These are phyloP conservation scores for Escallonia herrerae DNA, from an alignment of 129 eudicot species.

Conservation along the genomic window DNA sequence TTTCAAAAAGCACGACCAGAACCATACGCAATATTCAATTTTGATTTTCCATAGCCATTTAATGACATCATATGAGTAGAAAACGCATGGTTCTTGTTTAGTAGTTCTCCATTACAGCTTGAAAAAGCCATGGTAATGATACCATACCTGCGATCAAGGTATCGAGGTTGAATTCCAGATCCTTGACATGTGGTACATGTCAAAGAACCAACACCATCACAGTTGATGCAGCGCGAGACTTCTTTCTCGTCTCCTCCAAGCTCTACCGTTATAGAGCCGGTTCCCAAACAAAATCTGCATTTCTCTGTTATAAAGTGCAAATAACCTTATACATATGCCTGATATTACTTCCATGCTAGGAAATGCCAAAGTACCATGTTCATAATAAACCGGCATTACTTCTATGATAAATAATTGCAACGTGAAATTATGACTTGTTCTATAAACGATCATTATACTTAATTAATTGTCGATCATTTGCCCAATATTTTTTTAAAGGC, in stretches of 20 bases:
- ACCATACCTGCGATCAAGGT: slow-evolving; percentile 89
- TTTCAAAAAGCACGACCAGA: no score
- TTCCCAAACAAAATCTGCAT: slow-evolving; percentile 91
- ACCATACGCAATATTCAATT: no score
- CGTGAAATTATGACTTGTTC: no score
- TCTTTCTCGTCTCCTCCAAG: slow-evolving; percentile 93
- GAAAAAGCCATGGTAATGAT: not conserved
- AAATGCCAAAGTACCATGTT: no score
- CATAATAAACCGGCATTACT: no score
- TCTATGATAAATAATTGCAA: no score
- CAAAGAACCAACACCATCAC: slow-evolving; percentile 83
- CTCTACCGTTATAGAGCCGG: slow-evolving; percentile 68
- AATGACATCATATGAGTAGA: not conserved
- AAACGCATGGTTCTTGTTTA: not conserved
- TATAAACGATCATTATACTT: no score
- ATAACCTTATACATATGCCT: not conserved
- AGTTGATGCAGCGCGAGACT: slow-evolving; percentile 85
- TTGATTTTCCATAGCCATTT: not conserved
- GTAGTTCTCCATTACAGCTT: not conserved
- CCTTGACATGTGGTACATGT: slow-evolving; percentile 99
- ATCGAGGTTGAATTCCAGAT: slow-evolving; percentile 90
- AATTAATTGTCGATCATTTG: no score
- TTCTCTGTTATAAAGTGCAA: slow-evolving; percentile 38
- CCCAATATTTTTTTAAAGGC: no score
- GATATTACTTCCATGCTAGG: not conserved